Evolutionary conservation across 306 rosid genomes (phyloP), one percentile per base, ranked within the genome.

Genomic region (Vigna radiata): DNA sequence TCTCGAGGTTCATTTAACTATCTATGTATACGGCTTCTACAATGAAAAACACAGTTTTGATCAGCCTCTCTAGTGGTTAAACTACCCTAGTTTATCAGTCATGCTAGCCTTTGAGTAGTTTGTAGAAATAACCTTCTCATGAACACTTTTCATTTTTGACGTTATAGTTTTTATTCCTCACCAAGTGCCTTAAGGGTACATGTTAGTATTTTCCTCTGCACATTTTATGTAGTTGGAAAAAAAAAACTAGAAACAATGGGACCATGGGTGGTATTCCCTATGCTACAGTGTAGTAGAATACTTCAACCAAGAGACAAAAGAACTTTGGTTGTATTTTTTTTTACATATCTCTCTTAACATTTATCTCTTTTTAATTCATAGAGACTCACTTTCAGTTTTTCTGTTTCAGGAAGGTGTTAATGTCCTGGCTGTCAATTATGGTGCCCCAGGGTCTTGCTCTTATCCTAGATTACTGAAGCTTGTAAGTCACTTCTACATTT

Each of bases 371-470:
- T 61, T 56, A 58, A 10, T 71, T 63, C 64, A n/a, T 78, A 8
- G 41, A 59, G 70, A 65, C 46, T 65, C 75, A 49, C 74, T 76
- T 50, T 53, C 44, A 17, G 18, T 69, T 65, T 70, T 73, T 65
- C 60, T 61, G 29, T 86, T 68, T 63, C 89, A 95, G 98, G 98
- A 95, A 80, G 97, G 96, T 48, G 86, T 85, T 73, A 95, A 88
- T 73, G 83, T 95, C 53, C 75, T 95, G 87, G 98, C 91, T 36
- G 97, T 95, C 81, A 89, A 85, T 81, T 95, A 92, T 83, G 98
- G 97, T 70, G 75, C 96, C 44, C 92, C 88, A 2, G 96, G 97
- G 67, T 86, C 93, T 47, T 95, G 98, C 77, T 86, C 97, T 55
- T 87, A 87, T 79, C 98, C 97, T 63, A 87, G 98, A 56, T 88